A percentile compares a stretch with the other conserved stretches of the same genome.
Evolutionary conservation across 176 grass and related monocot species (phyloP).

Genomic region (Dactylis glomerata): DNA sequence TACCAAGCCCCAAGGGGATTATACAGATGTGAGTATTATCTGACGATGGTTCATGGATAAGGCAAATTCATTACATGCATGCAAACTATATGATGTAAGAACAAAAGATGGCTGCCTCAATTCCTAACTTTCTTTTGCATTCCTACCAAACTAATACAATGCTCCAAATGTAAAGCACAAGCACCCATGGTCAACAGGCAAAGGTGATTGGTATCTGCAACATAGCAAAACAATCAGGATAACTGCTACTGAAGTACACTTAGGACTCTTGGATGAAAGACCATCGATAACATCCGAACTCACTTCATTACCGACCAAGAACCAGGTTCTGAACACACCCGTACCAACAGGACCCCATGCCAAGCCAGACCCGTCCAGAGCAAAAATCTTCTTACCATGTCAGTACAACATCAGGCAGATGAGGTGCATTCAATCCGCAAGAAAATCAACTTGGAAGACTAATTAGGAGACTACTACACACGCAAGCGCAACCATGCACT

Average conservation of each 20-base stretch:
- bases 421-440: not conserved
- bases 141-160: conserved; percentile 20
- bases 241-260: not conserved
- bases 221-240: not conserved
- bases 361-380: not conserved
- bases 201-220: not conserved
- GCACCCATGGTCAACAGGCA: not conserved
- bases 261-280: not conserved
- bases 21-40: not conserved
- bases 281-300: conserved; percentile 4
- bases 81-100: not conserved
- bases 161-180: not conserved
- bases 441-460: not conserved
- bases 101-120: not conserved
- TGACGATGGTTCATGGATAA: not conserved
- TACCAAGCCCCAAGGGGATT: not conserved
- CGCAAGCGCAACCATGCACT: conserved; percentile 7
- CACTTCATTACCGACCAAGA: not conserved
- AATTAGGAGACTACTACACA: not conserved
- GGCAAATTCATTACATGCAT: not conserved
- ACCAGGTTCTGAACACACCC: not conserved
- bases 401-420: not conserved
- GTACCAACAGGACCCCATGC: not conserved
- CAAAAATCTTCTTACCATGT: not conserved
- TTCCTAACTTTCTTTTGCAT: not conserved